These are phyloP conservation scores for Acer yangbiense DNA, from an alignment of 345 rosid species.

Conservation along the genomic window DNA sequence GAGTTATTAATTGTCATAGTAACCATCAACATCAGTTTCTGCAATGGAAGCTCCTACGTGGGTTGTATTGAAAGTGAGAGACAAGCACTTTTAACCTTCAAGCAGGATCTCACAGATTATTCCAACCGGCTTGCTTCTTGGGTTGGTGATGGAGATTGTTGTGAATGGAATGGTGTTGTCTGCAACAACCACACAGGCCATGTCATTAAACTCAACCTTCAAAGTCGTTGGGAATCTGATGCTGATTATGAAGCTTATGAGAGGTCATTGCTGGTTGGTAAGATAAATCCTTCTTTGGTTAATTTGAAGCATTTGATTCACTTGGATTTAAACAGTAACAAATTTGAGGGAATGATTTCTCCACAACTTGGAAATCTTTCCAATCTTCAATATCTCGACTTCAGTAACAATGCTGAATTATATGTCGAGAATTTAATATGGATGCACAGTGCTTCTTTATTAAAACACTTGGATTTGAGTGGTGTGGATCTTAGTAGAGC, in stretches of 20 bases:
- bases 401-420: background rate
- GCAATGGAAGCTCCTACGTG: background rate
- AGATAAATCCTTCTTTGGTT: conserved; percentile 24
- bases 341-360: conserved; percentile 29
- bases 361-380: conserved; percentile 33
- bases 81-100: background rate
- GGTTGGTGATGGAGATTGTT: conserved; percentile 24
- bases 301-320: conserved; percentile 23
- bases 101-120: background rate
- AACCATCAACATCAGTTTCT: background rate
- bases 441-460: background rate
- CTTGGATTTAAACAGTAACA: conserved; percentile 20
- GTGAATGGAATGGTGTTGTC: conserved; percentile 33
- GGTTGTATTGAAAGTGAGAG: conserved; percentile 4
- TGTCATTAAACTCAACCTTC: conserved; percentile 23
- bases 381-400: conserved; percentile 20
- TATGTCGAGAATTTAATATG: conserved; percentile 26
- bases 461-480: background rate
- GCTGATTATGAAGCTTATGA: too few relatives aligned
- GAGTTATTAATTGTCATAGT: background rate
- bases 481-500: background rate
- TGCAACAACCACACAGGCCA: conserved; percentile 28
- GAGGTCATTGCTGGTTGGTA: conserved; percentile 21
- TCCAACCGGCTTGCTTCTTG: background rate
- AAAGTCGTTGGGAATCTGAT: too few relatives aligned